A percentile compares a stretch with the other conserved stretches of the same genome.
These are phyloP conservation scores for Trichoderma guizhouense DNA, from an alignment of 2,329 filamentous ascomycete genomes.

Conservation along the genomic window DNA sequence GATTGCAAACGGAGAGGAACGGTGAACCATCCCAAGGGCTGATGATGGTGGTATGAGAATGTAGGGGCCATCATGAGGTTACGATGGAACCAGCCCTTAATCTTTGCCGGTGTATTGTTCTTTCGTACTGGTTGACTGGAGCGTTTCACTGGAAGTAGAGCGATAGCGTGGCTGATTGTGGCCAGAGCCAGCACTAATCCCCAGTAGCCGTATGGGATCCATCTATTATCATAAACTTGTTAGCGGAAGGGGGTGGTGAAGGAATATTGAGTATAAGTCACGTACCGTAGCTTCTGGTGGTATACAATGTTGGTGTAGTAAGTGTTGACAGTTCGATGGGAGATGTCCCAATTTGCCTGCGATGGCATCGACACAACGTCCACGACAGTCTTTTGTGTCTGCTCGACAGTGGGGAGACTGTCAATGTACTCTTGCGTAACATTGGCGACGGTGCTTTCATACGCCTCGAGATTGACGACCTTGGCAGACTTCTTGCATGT, in stretches of 20 bases:
- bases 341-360: conserved; percentile 16
- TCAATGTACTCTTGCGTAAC: conserved; percentile 18
- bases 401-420: conserved; percentile 18
- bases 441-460: conserved; percentile 18
- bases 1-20: conserved; percentile 36
- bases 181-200: conserved; percentile 18
- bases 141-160: conserved; percentile 8
- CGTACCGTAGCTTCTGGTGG: not conserved
- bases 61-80: conserved; percentile 22
- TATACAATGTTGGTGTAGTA: conserved; percentile 11
- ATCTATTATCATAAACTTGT: not conserved
- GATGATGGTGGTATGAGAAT: conserved; percentile 20
- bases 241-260: not conserved
- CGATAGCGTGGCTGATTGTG: conserved; percentile 15
- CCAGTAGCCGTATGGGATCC: conserved; percentile 22
- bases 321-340: conserved; percentile 10
- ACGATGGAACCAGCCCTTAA: conserved; percentile 15
- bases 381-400: conserved; percentile 10
- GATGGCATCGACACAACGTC: conserved; percentile 16
- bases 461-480: conserved; percentile 17
- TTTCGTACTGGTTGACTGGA: not conserved
- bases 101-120: not conserved
- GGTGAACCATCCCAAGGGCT: conserved; percentile 35
- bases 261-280: not conserved
- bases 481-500: conserved; percentile 23